These are phyloP conservation scores for Chrysopogon serrulatus DNA, from an alignment of 176 grass and related monocot genomes.

Conservation along the genomic window DNA sequence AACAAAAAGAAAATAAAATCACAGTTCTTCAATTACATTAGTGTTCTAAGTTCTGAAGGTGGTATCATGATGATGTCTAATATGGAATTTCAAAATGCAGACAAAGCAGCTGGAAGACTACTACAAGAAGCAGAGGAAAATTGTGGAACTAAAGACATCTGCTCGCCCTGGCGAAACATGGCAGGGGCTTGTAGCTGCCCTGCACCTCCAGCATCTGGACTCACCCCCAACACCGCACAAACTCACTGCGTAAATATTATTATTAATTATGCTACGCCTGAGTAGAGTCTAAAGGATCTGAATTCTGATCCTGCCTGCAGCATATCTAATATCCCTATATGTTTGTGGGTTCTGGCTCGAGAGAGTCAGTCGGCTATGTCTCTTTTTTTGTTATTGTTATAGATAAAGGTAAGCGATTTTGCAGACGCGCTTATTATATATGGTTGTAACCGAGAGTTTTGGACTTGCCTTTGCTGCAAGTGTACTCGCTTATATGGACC, in stretches of 20 bases:
- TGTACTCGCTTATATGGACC: background rate
- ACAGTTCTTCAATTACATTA: background rate
- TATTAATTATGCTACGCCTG: background rate
- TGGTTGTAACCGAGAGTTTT: constrained; percentile 50
- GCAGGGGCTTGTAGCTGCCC: constrained; percentile 66
- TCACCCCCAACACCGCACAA: constrained; percentile 50
- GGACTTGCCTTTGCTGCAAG: constrained; percentile 37
- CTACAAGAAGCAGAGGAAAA: constrained; percentile 76
- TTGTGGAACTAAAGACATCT: constrained; percentile 72
- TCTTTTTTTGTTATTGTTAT: constrained; percentile 25
- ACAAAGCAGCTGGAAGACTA: constrained; percentile 87
- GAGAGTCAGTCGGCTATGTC: constrained; percentile 28
- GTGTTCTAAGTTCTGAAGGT: background rate
- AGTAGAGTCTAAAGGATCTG: constrained; percentile 29
- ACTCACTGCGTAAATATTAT: constrained; percentile 49
- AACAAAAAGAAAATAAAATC: background rate
- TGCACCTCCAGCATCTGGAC: constrained; percentile 85
- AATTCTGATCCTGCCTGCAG: constrained; percentile 42
- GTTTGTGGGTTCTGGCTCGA: constrained; percentile 45
- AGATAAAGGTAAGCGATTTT: constrained; percentile 72
- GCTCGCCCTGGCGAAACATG: constrained; percentile 77
- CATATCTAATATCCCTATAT: constrained; percentile 35
- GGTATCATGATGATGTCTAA: background rate
- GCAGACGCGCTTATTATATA: constrained; percentile 32
- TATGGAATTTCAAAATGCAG: constrained; percentile 21